A percentile compares a stretch with the other conserved stretches of the same genome.
Conservation (phyloP, 2,329 filamentous ascomycete species). For the Ploettnerulaceae sp. region DNA sequence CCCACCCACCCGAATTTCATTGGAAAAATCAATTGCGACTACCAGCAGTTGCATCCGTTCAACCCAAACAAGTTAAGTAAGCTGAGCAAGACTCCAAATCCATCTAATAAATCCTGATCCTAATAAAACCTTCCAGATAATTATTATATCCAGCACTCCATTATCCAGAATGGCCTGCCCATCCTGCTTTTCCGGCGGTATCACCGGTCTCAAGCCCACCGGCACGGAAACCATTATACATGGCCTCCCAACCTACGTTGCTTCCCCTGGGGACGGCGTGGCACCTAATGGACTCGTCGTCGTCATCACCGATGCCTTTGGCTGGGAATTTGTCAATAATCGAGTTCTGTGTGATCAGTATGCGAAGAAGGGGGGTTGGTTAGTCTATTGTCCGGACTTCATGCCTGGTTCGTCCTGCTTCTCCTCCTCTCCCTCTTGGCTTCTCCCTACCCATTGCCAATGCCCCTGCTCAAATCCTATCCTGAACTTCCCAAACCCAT, state of each 20-base stretch:
- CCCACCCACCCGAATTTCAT: no score
- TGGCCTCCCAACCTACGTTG: conserved; percentile 43
- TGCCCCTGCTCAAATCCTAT: not conserved
- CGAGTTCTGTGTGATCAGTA: conserved; percentile 45
- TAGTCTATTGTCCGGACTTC: conserved; percentile 48
- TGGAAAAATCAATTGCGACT: no score
- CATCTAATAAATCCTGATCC: no score
- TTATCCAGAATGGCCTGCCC: conserved; percentile 18
- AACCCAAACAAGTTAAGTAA: no score
- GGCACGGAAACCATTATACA: conserved; percentile 41
- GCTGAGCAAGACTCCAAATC: no score
- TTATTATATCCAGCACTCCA: not conserved
- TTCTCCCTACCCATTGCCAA: not conserved
- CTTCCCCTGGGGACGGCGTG: conserved; percentile 32
- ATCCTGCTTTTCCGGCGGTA: conserved; percentile 36
- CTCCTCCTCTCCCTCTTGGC: not conserved
- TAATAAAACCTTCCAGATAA: no score
- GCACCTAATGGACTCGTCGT: conserved; percentile 42
- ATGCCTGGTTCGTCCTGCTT: conserved; percentile 38
- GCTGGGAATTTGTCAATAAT: conserved; percentile 45
- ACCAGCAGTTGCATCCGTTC: no score
- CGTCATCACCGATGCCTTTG: conserved; percentile 46
- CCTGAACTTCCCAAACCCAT: not conserved
- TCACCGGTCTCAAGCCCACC: conserved; percentile 37
- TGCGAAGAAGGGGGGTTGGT: conserved; percentile 40